Evolutionary conservation across 805 yeast genomes (phyloP), one percentile per base, ranked within the genome.

Genomic region (Cyberlindnera mrakii): DNA sequence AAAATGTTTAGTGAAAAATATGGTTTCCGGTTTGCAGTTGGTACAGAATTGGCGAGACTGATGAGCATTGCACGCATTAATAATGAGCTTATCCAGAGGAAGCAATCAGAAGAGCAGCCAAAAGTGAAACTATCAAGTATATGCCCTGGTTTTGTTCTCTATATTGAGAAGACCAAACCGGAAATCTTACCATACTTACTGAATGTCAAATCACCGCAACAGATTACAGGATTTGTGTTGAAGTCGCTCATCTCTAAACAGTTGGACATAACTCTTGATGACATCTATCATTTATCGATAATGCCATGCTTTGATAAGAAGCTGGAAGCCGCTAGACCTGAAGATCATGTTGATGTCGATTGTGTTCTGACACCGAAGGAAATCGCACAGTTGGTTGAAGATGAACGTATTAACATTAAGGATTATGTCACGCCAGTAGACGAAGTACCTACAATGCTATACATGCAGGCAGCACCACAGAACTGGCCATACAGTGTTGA

Each of bases 251-350:
- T 62, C 17, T 58, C 68, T 11, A 44, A 46, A n/a, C 70, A 71
- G 15, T 57, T 67, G 11, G 51, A 58, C 3, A 48, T 62, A 0
- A 20, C 51, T 6, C 32, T 44, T 1, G 57, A 66, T 0, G 54
- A 74, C 3, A 65, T 89, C 0, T 93, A 87, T 58, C 97, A 91
- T 60, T 64, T 93, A 42, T 76, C 93, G 7, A 70, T 93, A 17
- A 91, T 91, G 98, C 98, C 99, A 2, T 91, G 98, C 55, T 93
- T 93, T 61, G 99, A 93, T 62, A 93, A 93, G 65, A 93, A 93
- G 62, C 72, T 90, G 34, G 99, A 93, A 66, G 93, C 96, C 23
- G 89, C 96, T 4, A 72, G 98, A 48, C 82, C 85, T 0, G 96
- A 87, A 50, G 66, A 71, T 41, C 70, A 64, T 16, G 55, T 58